phyloP scores from a whole-genome alignment of 805 yeast species.

The Komagataella kurtzmanii region DNA sequence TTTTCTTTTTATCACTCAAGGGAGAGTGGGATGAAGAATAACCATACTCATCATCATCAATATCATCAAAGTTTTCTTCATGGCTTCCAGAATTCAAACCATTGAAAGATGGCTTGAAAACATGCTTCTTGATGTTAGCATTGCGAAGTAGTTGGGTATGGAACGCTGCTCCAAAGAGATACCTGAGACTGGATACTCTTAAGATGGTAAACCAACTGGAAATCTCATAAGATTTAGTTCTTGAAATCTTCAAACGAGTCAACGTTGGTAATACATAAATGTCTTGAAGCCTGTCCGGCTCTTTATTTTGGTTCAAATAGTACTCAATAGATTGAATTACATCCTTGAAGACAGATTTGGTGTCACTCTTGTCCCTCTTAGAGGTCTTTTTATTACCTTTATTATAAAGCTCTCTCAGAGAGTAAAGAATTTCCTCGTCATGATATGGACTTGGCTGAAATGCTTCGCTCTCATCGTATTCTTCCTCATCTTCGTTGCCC shows the following conservation, averaged over 20 bases:
- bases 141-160: constrained; percentile 32
- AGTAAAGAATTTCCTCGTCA: constrained; percentile 32
- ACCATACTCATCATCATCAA: background rate
- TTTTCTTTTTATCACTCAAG: background rate
- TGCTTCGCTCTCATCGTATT: constrained; percentile 25
- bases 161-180: constrained; percentile 38
- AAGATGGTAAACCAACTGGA: constrained; percentile 37
- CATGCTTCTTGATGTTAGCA: constrained; percentile 16
- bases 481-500: constrained; percentile 22
- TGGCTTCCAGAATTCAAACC: background rate
- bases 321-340: constrained; percentile 32
- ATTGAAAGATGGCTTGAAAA: constrained; percentile 1
- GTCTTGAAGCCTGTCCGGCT: background rate
- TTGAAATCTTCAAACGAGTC: constrained; percentile 9
- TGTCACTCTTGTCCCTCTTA: constrained; percentile 48
- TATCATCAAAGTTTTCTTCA: background rate
- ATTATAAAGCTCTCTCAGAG: constrained; percentile 28
- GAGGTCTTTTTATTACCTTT: constrained; percentile 43
- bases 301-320: constrained; percentile 19
- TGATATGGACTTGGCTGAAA: constrained; percentile 31
- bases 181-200: constrained; percentile 32
- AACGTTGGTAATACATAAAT: background rate
- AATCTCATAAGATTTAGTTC: constrained; percentile 15
- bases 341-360: constrained; percentile 48
- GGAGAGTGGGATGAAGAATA: background rate